phyloP scores from a whole-genome alignment of 345 rosid genomes.

The Dipteronia dyeriana region DNA sequence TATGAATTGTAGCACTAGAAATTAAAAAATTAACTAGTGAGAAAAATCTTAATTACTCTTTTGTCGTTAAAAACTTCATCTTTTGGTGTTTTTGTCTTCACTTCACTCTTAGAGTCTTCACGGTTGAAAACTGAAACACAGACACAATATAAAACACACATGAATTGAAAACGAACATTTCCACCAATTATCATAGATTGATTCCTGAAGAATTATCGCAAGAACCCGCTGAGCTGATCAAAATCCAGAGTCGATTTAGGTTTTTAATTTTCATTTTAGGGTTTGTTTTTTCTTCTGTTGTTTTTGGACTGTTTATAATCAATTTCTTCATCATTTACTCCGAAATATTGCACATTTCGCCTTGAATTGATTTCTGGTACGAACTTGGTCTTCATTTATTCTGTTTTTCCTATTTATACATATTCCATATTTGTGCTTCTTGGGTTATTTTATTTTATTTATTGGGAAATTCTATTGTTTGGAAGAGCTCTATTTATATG shows the following conservation, averaged over 20 bases:
- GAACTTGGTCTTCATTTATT: not conserved
- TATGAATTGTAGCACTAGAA: no score
- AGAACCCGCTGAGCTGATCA: not conserved
- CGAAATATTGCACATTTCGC: conserved; percentile 7
- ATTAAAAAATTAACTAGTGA: no score
- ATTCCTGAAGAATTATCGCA: not conserved
- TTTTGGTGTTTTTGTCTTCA: not conserved
- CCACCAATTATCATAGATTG: not conserved
- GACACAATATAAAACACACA: not conserved
- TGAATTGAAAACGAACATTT: not conserved
- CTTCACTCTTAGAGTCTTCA: not conserved
- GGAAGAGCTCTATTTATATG: not conserved
- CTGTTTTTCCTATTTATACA: not conserved
- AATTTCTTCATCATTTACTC: not conserved
- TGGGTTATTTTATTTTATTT: not conserved
- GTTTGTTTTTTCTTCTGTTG: not conserved
- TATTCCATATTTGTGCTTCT: not conserved
- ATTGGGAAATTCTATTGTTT: not conserved
- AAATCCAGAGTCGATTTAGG: not conserved
- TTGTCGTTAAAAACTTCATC: no score
- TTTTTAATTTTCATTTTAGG: not conserved
- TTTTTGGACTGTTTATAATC: not conserved
- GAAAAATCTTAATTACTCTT: no score
- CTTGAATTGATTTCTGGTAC: conserved; percentile 16
- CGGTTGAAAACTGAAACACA: not conserved